A percentile compares a stretch with the other conserved stretches of the same genome.
Conservation (phyloP, 1,284 basidiomycete species). For the Coniferiporia weirii region DNA sequence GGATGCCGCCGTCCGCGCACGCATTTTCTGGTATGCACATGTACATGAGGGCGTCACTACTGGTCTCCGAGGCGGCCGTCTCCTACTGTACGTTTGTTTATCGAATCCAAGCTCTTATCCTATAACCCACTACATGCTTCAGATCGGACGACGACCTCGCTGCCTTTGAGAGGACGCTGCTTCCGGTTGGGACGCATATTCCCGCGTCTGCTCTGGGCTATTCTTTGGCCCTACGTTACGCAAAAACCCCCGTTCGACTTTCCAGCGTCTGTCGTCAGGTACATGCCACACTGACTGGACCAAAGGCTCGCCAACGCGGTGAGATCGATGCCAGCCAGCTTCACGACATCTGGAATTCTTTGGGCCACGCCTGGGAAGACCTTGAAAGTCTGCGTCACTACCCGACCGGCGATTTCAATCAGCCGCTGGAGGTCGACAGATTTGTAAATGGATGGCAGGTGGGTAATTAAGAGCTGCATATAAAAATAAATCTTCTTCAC, state of each 20-base stretch:
- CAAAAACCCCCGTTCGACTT: slow-evolving; percentile 65
- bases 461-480: slow-evolving; percentile 22
- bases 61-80: slow-evolving; percentile 72
- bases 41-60: slow-evolving; percentile 77
- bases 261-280: slow-evolving; percentile 69
- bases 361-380: slow-evolving; percentile 77
- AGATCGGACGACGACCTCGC: slow-evolving; percentile 66
- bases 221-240: slow-evolving; percentile 36
- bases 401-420: slow-evolving; percentile 35
- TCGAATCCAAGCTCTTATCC: slow-evolving; percentile 1
- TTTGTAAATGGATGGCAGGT: slow-evolving; percentile 70
- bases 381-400: slow-evolving; percentile 57
- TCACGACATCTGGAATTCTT: slow-evolving; percentile 71
- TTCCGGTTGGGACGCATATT: slow-evolving; percentile 32
- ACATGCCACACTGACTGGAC: slow-evolving; percentile 69
- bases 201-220: slow-evolving; percentile 32
- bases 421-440: slow-evolving; percentile 56
- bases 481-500: background rate
- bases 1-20: slow-evolving; percentile 60
- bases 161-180: slow-evolving; percentile 61
- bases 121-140: slow-evolving; percentile 3
- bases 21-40: slow-evolving; percentile 83
- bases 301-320: slow-evolving; percentile 55
- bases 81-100: slow-evolving; percentile 56
- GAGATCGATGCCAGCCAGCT: slow-evolving; percentile 59